These are phyloP conservation scores for Suillus alpinus DNA, from an alignment of 768 basidiomycete species.

Conservation along the genomic window DNA sequence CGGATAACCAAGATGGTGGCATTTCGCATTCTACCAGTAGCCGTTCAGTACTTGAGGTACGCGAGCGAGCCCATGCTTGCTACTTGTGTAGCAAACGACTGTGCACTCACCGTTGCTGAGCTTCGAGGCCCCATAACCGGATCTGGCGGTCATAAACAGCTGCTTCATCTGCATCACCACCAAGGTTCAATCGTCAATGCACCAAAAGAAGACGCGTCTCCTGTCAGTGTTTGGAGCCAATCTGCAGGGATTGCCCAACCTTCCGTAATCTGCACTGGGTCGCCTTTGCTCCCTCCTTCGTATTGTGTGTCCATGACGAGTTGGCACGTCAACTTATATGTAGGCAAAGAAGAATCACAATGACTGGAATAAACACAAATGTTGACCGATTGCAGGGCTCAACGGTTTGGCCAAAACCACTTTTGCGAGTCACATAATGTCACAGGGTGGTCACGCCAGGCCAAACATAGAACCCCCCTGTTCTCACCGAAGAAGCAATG, in stretches of 20 bases:
- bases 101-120: constrained; percentile 78
- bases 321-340: background rate
- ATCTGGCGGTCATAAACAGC: constrained; percentile 96
- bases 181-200: background rate
- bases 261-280: constrained; percentile 60
- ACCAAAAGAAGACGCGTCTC: constrained; percentile 5
- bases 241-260: constrained; percentile 40
- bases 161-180: constrained; percentile 47
- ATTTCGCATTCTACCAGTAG: constrained; percentile 76
- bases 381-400: background rate
- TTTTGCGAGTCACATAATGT: background rate
- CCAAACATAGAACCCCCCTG: background rate
- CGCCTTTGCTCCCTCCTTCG: constrained; percentile 31
- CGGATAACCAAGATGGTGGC: constrained; percentile 84
- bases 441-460: background rate
- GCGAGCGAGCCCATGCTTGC: background rate
- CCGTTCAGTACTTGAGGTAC: constrained; percentile 10
- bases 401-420: background rate
- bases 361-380: background rate
- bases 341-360: background rate
- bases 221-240: constrained; percentile 1
- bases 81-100: background rate
- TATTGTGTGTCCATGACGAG: constrained; percentile 17
- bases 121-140: constrained; percentile 96
- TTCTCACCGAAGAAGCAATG: background rate